Evolutionary conservation across 2,329 filamentous ascomycete genomes (phyloP), one percentile per base, ranked within the genome.

Genomic region (Aspergillus terreus): DNA sequence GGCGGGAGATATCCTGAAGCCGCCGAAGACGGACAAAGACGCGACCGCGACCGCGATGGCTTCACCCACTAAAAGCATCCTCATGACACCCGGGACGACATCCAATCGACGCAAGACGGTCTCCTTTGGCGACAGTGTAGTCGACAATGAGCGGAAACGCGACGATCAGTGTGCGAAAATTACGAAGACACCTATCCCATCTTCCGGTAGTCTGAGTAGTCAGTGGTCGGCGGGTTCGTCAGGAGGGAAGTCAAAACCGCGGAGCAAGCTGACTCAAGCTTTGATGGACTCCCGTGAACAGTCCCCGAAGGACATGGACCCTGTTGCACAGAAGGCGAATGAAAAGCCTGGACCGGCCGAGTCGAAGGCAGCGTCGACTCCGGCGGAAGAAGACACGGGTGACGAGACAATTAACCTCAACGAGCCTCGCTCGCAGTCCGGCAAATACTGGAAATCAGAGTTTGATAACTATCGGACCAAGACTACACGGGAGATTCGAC

Each of bases 81-180:
- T 86, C n/a, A 74, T 83, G 63, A 86, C 83, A 0, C 83, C 83
- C 5, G 82, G 83, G 4, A 83, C 81, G 2, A 76, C 73, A 9
- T 75, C 74, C 27, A 79, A 77, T 51, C 74, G 79, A 47, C 75
- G 81, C 46, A 85, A 85, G 63, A 82, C 80, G 0, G 81, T 86
- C 6, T 82, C 81, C 0, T 85, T 84, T 61, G 80, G 80, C 6
- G 76, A 79, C 15, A 73, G 80, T 15, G 78, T 83, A 2, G 68
- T 79, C 25, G 79, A 83, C 56, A 82, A 82, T 55, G 80, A 82
- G 56, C 66, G 65, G 65, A 82, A 80, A 63, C 74, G 73, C 46
- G 65, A 70, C 9, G 71, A 69, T 14, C 59, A 66, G 35, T 71
- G 70, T 17, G 71, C 71, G 45, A 78, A 74, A 55, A 74, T 67